phyloP scores from a whole-genome alignment of 345 rosid species.

The Gossypium ekmanianum region DNA sequence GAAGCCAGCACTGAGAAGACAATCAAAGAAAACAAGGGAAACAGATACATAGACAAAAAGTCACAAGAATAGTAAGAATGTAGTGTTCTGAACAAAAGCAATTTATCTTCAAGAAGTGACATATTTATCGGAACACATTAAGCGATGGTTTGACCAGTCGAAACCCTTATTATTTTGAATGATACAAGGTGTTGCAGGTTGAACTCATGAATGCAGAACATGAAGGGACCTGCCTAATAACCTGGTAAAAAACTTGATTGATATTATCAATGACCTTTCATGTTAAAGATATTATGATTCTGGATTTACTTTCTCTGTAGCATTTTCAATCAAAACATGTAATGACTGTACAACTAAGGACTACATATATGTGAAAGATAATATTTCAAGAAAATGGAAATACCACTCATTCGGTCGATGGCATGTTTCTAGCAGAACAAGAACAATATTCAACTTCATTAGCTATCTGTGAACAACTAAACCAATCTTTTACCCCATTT shows the following conservation, averaged over 20 bases:
- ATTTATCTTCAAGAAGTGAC: not conserved
- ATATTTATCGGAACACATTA: not conserved
- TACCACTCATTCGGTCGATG: not conserved
- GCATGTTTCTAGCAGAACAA: not conserved
- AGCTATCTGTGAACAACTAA: not conserved
- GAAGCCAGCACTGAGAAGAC: not conserved
- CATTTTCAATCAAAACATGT: not conserved
- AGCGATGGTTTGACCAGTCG: not conserved
- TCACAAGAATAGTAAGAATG: not conserved
- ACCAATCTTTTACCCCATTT: not conserved
- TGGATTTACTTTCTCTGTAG: not conserved
- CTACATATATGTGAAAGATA: not conserved
- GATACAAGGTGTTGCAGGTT: not conserved
- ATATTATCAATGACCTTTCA: not conserved
- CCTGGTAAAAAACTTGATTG: not conserved
- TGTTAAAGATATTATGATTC: not conserved
- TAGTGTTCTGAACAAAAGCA: not conserved
- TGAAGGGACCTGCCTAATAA: not conserved
- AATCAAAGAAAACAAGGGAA: not conserved
- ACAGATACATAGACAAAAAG: not conserved
- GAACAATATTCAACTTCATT: not conserved
- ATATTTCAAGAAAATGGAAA: not conserved
- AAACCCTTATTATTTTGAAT: not conserved
- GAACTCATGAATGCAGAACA: not conserved
- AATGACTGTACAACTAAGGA: not conserved